Evolutionary conservation across 345 rosid genomes (phyloP).

Genomic region (Euphorbia tirucalli): DNA sequence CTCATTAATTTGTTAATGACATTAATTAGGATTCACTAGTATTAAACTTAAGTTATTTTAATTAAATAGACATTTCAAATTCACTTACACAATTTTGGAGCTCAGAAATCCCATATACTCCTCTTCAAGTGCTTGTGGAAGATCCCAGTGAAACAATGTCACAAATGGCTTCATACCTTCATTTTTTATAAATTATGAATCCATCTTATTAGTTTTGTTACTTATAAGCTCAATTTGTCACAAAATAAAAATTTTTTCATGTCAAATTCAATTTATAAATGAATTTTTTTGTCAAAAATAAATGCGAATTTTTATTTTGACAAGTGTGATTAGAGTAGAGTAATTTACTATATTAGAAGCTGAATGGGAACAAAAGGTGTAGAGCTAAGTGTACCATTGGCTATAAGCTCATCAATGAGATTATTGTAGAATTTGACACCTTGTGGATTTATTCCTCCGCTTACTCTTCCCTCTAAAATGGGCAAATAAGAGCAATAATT

Average conservation of each 20-base stretch:
- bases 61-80: not conserved
- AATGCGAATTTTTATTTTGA: no score
- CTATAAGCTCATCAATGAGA: conserved; percentile 31
- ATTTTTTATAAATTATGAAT: no score
- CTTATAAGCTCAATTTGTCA: no score
- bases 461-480: conserved; percentile 20
- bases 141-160: conserved; percentile 58
- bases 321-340: no score
- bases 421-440: conserved; percentile 31
- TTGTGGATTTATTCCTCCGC: conserved; percentile 25
- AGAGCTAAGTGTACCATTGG: conserved; percentile 24
- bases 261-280: no score
- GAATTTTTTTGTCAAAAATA: no score
- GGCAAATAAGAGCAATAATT: not conserved
- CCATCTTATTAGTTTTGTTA: no score
- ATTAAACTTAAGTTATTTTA: no score
- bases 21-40: no score
- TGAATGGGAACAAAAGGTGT: no score
- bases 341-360: no score
- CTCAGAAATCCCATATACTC: conserved; percentile 57
- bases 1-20: not conserved
- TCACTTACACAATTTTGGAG: conserved; percentile 46
- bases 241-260: no score
- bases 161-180: conserved; percentile 53
- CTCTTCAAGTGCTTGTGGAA: conserved; percentile 59